Conservation (phyloP, 2,329 filamentous ascomycete genomes). For the Xylariaceae sp. region DNA sequence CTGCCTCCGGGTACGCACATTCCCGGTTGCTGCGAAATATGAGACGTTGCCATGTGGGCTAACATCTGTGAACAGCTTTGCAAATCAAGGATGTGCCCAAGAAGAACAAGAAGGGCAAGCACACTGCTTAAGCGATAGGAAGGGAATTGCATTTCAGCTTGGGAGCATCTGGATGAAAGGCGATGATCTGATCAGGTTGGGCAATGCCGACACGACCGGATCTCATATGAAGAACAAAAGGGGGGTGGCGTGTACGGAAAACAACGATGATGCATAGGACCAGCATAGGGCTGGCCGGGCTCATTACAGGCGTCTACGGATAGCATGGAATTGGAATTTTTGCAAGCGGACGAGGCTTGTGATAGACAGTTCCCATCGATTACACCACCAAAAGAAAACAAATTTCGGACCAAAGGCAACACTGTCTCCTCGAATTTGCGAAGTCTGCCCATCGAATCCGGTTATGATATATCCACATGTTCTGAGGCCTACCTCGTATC, state of each 20-base stretch:
- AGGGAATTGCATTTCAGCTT: slow-evolving; percentile 9
- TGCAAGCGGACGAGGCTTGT: slow-evolving; percentile 43
- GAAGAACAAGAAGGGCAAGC: slow-evolving; percentile 59
- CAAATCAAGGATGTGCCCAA: slow-evolving; percentile 61
- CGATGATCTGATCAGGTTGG: slow-evolving; percentile 23
- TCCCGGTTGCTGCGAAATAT: background rate
- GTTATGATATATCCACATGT: background rate
- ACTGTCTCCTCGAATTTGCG: slow-evolving; percentile 4
- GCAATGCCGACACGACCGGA: slow-evolving; percentile 28
- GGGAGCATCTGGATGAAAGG: slow-evolving; percentile 24
- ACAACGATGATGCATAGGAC: slow-evolving; percentile 38
- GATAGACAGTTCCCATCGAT: slow-evolving; percentile 42
- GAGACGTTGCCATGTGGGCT: slow-evolving; percentile 16
- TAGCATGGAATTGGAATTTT: slow-evolving; percentile 57
- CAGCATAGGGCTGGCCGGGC: slow-evolving; percentile 42
- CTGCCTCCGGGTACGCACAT: slow-evolving; percentile 86
- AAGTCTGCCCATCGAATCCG: background rate
- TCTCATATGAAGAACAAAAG: slow-evolving; percentile 27
- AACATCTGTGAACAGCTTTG: slow-evolving; percentile 49
- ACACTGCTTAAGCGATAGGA: slow-evolving; percentile 44
- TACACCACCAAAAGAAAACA: slow-evolving; percentile 34
- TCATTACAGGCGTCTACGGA: slow-evolving; percentile 62
- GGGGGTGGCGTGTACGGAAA: slow-evolving; percentile 27
- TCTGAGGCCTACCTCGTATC: background rate
- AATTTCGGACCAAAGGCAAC: slow-evolving; percentile 24